Percentiles rank a stretch among this genome's conserved stretches.
Conservation (phyloP, 2,329 filamentous ascomycete species). For the Dactylellina cionopaga region DNA sequence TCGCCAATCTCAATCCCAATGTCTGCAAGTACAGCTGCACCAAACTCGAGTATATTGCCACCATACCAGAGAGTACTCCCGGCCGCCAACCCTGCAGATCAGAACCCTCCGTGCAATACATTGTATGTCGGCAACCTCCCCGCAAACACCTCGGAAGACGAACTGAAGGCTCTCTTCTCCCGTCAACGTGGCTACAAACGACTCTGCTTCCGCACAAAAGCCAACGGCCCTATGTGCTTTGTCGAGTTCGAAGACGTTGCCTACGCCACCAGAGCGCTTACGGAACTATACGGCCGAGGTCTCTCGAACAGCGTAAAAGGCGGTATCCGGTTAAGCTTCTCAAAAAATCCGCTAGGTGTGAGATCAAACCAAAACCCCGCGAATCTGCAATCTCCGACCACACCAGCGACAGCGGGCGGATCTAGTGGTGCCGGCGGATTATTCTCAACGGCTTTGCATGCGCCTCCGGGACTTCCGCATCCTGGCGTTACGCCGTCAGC, state of each 20-base stretch:
- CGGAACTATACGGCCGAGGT: conserved; percentile 85
- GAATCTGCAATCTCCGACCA: conserved; percentile 58
- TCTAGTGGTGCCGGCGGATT: conserved; percentile 20
- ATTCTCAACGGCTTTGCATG: conserved; percentile 51
- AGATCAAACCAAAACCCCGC: conserved; percentile 69
- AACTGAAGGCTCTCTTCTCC: conserved; percentile 91
- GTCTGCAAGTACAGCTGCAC: conserved; percentile 28
- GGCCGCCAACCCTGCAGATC: conserved; percentile 90
- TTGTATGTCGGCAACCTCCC: conserved; percentile 97
- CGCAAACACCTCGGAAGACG: conserved; percentile 90
- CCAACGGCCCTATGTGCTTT: conserved; percentile 97
- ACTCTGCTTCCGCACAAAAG: conserved; percentile 92
- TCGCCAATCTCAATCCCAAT: conserved; percentile 51
- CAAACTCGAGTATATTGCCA: conserved; percentile 33
- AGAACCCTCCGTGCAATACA: conserved; percentile 97
- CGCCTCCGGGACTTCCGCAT: conserved; percentile 50
- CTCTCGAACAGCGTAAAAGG: conserved; percentile 94
- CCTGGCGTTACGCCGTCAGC: conserved; percentile 43
- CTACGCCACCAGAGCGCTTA: conserved; percentile 88
- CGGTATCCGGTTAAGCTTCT: conserved; percentile 94
- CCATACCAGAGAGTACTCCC: conserved; percentile 65
- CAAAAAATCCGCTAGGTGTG: conserved; percentile 94
- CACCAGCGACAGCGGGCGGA: conserved; percentile 28
- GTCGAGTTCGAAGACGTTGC: conserved; percentile 96
- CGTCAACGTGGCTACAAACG: conserved; percentile 95